Conservation (phyloP, 352 stramenopile species). For the Phytophthora ohioensis region DNA sequence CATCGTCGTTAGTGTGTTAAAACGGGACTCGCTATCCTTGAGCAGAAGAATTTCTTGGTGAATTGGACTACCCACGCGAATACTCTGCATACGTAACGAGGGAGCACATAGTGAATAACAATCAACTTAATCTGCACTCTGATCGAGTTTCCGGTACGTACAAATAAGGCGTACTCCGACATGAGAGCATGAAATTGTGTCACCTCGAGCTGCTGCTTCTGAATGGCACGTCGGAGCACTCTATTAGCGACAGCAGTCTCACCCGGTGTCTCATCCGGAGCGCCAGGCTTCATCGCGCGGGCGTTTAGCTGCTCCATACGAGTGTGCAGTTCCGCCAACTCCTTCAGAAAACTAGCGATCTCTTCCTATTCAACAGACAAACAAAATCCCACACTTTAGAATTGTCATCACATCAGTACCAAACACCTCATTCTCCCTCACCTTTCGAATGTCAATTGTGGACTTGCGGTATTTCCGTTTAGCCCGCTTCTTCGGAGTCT, state of each 20-base stretch:
- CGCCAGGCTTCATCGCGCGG: conserved; percentile 15
- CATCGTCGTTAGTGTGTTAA: conserved; percentile 15
- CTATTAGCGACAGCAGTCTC: conserved; percentile 25
- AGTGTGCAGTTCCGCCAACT: conserved; percentile 31
- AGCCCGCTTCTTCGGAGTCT: conserved; percentile 23
- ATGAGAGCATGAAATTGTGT: conserved; percentile 40
- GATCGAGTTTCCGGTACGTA: conserved; percentile 11
- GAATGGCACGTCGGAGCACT: conserved; percentile 34
- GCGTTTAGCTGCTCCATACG: conserved; percentile 33
- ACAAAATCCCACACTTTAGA: background rate
- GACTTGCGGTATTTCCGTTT: conserved; percentile 40
- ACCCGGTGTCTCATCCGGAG: conserved; percentile 2
- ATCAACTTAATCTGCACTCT: background rate
- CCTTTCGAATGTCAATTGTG: conserved; percentile 37
- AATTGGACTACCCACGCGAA: conserved; percentile 40
- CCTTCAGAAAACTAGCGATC: conserved; percentile 37
- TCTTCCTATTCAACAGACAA: conserved; percentile 31
- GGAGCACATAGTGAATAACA: background rate
- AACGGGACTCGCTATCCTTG: conserved; percentile 7
- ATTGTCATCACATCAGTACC: background rate
- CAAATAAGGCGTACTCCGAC: conserved; percentile 40
- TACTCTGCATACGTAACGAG: conserved; percentile 30
- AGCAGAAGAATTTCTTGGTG: conserved; percentile 35
- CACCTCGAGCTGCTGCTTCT: conserved; percentile 36
- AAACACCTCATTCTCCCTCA: background rate